Percentiles rank a stretch among this genome's conserved stretches.
These are phyloP conservation scores for Talaromyces wortmannii DNA, from an alignment of 495 filamentous ascomycete genomes.

Conservation along the genomic window DNA sequence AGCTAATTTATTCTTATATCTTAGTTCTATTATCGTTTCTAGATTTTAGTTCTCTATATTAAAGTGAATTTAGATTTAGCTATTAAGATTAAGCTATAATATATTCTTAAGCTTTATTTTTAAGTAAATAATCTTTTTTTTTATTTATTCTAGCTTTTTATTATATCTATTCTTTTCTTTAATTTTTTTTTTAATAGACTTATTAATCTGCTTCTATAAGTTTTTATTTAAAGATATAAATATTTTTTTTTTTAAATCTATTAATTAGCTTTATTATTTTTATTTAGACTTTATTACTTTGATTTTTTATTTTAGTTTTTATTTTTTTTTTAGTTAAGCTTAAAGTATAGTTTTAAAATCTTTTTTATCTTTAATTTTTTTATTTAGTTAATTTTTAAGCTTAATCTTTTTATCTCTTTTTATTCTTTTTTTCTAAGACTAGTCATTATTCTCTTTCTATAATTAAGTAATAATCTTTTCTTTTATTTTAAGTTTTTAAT, in stretches of 20 bases:
- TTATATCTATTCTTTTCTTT: neutral
- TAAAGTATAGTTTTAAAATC: neutral
- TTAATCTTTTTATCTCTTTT: neutral
- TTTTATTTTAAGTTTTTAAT: neutral
- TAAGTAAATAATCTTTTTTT: neutral
- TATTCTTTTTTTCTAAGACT: neutral
- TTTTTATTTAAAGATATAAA: neutral
- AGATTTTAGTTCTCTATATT: neutral
- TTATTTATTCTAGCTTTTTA: neutral
- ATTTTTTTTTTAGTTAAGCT: neutral
- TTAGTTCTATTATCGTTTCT: neutral
- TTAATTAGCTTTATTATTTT: neutral
- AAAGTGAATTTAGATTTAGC: neutral
- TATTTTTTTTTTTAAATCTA: neutral
- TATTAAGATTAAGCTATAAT: neutral
- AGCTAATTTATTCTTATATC: neutral
- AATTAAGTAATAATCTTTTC: neutral
- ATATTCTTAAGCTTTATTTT: neutral
- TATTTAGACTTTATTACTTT: neutral
- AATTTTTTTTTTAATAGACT: neutral
- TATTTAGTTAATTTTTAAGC: neutral
- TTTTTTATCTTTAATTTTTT: neutral
- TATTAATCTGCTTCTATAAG: neutral
- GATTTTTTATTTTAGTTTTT: neutral
- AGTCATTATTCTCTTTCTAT: neutral